Base-by-base conservation (phyloP, 2,329 filamentous ascomycete species). In the Apiospora arundinis region DNA sequence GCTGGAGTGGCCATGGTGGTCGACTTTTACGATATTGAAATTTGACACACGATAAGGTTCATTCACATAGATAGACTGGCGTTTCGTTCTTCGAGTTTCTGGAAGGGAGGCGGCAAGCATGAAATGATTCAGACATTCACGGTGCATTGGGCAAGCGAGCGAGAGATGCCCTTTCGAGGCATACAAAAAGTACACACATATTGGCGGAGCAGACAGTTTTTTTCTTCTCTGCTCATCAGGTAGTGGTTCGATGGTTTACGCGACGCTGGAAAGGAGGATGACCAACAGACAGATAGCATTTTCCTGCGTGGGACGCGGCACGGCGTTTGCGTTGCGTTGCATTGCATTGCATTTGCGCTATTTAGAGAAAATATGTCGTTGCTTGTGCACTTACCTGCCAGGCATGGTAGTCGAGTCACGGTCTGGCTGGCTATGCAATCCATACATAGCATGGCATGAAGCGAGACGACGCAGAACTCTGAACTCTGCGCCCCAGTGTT, bases 81-180 rank as follows among this genome's bases (percentile, higher is more conserved):
- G 56, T 63, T 63, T 32, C 32, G 32, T 23, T 40, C 56, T 23
- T 40, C 56, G 37, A 40, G 8, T 40, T 63, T 63, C 21, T n/a
- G 32, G 32, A 37, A 63, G 32, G 56, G 52, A 14, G 48, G 32
- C 32, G 42, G 56, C 56, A 63, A 40, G 56, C 56, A 63, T 63
- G 56, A 40, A 40, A 63, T 37, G 56, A 63, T 63, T 63, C 32
- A 40, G 56, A 23, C 56, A 63, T 40, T 63, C 32, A 40, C n/a
- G 56, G 56, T 63, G 56, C 56, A 63, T 63, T 63, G 56, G 56
- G 56, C 56, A 63, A 63, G 56, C 56, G 56, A 63, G 56, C 56
- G 56, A 60, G 42, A 60, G 42, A 48, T 32, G 56, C 40, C 56
- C 21, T 63, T 63, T 63, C 16, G 32, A 63, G 56, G 40, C 32